Evolutionary conservation across 306 rosid species (phyloP), one percentile per base, ranked within the genome.

Genomic region (Corylus americana): DNA sequence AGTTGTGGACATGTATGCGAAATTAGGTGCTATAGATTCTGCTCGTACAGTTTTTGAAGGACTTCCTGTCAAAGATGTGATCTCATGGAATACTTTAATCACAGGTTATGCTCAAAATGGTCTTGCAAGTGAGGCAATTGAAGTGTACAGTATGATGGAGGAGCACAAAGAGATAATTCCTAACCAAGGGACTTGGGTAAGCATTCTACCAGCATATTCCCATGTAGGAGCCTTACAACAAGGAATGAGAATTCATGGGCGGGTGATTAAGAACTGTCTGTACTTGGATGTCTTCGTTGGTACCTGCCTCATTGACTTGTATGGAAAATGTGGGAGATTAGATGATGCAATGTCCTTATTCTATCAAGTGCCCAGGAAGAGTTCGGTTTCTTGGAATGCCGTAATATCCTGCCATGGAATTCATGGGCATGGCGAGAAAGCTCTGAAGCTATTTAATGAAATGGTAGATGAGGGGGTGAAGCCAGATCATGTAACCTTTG

Each of bases 91-190:
- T 49, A 63, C 87, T 64, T 78, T 87, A 81, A 87, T 87, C 68
- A 85, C 88, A 8, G 82, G 91, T 45, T 85, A 82, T 74, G 79
- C 91, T 51, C 91, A 87, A 83, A 87, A 87, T 49, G 88, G 91
- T 70, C 83, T 79, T 14, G 91, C 91, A 44, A 77, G 81, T 17
- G 85, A 87, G 77, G 91, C 91, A 4, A 78, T 82, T 51, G 82
- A 82, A 80, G 78, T 80, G 51, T 87, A 74, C 37, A 7, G 75
- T 70, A 51, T n/a, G 84, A 85, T 87, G 87, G 78, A 80, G 78
- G 74, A 80, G 47, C 73, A 31, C 49, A 42, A 70, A 37, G 80
- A 71, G 58, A 73, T 81, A 70, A 78, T 64, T 74, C 88, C 87
- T 44, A 87, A 87, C 71, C 88, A 82, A 69, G 88, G 88, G 50